A percentile compares a stretch with the other conserved stretches of the same genome.
These are phyloP conservation scores for Durusdinium trenchii DNA, from an alignment of 73 alveolate genomes.

Conservation along the genomic window DNA sequence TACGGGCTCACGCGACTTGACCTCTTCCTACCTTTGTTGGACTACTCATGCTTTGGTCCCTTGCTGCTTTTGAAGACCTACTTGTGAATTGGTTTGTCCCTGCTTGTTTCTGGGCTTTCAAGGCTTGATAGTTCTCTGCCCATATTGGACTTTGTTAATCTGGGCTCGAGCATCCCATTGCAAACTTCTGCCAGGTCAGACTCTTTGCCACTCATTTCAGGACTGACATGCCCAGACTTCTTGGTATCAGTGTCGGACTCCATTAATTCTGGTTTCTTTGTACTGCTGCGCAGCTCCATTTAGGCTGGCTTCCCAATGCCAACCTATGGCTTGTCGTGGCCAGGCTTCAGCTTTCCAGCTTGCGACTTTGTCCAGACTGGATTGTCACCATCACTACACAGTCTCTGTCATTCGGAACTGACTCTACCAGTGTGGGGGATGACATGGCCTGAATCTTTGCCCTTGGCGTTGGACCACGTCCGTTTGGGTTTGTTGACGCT, in stretches of 20 bases:
- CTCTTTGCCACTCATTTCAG: background rate
- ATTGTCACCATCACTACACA: background rate
- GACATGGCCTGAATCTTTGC: background rate
- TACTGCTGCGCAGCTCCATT: background rate
- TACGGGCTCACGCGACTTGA: constrained; percentile 24
- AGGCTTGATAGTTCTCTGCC: background rate
- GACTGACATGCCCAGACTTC: constrained; percentile 12
- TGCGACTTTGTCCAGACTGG: background rate
- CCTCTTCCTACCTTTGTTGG: background rate
- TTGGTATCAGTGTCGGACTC: background rate
- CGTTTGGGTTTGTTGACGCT: constrained; percentile 21
- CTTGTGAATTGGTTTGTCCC: background rate
- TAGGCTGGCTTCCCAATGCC: background rate
- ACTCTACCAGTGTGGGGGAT: constrained; percentile 12
- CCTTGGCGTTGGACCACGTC: background rate
- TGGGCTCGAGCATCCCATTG: constrained; percentile 1
- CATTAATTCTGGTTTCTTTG: background rate
- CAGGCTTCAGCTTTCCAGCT: background rate
- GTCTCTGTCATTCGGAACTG: background rate
- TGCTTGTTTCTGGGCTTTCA: background rate
- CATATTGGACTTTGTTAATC: constrained; percentile 8
- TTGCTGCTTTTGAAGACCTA: background rate
- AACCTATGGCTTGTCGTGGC: background rate
- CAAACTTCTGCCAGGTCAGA: background rate
- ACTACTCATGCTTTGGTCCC: background rate